Evolutionary conservation across 192 early-diverging fungal genomes (phyloP).

Genomic region (Rhizoclosmatium globosum): DNA sequence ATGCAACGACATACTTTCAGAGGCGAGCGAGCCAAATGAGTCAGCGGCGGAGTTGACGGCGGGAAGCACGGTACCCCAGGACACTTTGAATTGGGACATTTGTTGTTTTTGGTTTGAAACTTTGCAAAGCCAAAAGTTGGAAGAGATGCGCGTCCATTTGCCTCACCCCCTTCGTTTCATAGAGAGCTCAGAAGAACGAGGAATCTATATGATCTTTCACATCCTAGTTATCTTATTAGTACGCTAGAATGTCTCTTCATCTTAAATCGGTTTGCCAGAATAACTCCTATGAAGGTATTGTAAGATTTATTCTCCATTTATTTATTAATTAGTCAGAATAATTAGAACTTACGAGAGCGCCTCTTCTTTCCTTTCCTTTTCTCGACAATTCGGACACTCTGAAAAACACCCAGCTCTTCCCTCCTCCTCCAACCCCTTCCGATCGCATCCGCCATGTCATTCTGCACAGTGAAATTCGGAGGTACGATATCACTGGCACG

Average conservation of each 20-base stretch:
- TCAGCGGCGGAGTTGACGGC: neutral
- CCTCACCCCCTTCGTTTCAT: neutral
- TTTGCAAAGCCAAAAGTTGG: neutral
- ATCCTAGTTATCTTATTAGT: too few relatives aligned
- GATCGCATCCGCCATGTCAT: neutral
- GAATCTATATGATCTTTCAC: too few relatives aligned
- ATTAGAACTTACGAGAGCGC: too few relatives aligned
- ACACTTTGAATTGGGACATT: constrained; percentile 16
- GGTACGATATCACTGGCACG: neutral
- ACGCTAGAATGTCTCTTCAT: too few relatives aligned
- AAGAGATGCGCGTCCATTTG: neutral
- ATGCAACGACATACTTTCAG: neutral
- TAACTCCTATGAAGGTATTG: too few relatives aligned
- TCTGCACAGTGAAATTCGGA: constrained; percentile 24
- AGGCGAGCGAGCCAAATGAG: constrained; percentile 10
- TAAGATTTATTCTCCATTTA: too few relatives aligned
- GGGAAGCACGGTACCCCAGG: neutral
- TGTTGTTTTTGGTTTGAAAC: neutral
- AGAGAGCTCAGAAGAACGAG: too few relatives aligned
- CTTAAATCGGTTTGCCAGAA: too few relatives aligned
- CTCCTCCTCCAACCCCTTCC: neutral
- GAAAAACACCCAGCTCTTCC: too few relatives aligned
- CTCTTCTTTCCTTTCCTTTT: too few relatives aligned
- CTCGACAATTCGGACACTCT: too few relatives aligned
- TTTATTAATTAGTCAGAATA: too few relatives aligned